phyloP scores from a whole-genome alignment of 768 basidiomycete species.

The Crucibulum laeve region DNA sequence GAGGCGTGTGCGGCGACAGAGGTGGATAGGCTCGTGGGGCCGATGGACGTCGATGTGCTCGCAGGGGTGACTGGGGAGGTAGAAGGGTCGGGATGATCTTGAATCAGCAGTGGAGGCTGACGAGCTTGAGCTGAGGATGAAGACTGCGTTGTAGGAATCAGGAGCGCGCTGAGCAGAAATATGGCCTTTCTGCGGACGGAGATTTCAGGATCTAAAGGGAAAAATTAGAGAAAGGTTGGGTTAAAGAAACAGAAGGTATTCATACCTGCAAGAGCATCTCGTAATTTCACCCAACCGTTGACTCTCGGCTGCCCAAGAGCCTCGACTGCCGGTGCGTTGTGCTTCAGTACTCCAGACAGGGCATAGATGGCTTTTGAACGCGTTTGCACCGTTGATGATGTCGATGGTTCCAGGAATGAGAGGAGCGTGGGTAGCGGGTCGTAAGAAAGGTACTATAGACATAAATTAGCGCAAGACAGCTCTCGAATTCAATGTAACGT shows the following conservation, averaged over 20 bases:
- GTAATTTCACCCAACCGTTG: slow-evolving; percentile 64
- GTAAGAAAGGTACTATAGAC: slow-evolving; percentile 50
- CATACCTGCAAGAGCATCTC: slow-evolving; percentile 57
- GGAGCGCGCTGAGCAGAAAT: slow-evolving; percentile 72
- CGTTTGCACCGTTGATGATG: slow-evolving; percentile 42
- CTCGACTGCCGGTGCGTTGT: slow-evolving; percentile 64
- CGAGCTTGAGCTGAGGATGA: slow-evolving; percentile 12
- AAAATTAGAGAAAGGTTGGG: not conserved
- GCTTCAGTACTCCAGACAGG: slow-evolving; percentile 75
- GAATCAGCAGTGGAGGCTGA: not conserved
- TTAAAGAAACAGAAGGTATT: not conserved
- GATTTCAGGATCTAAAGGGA: slow-evolving; percentile 65
- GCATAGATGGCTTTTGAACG: slow-evolving; percentile 83
- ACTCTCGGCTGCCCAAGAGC: slow-evolving; percentile 38
- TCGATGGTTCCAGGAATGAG: slow-evolving; percentile 51
- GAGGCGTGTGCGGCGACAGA: slow-evolving; percentile 7
- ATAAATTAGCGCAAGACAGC: not conserved
- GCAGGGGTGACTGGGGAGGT: slow-evolving; percentile 4
- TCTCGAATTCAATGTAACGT: slow-evolving; percentile 20
- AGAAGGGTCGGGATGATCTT: slow-evolving; percentile 3
- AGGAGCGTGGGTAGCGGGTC: slow-evolving; percentile 66
- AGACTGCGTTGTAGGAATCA: slow-evolving; percentile 39
- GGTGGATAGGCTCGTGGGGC: slow-evolving; percentile 6
- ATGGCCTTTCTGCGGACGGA: slow-evolving; percentile 71
- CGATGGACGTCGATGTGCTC: slow-evolving; percentile 4